Percentiles rank a stretch among this genome's conserved stretches.
These are phyloP conservation scores for Torrubiella hemipterigena DNA, from an alignment of 2,329 filamentous ascomycete genomes.

Conservation along the genomic window DNA sequence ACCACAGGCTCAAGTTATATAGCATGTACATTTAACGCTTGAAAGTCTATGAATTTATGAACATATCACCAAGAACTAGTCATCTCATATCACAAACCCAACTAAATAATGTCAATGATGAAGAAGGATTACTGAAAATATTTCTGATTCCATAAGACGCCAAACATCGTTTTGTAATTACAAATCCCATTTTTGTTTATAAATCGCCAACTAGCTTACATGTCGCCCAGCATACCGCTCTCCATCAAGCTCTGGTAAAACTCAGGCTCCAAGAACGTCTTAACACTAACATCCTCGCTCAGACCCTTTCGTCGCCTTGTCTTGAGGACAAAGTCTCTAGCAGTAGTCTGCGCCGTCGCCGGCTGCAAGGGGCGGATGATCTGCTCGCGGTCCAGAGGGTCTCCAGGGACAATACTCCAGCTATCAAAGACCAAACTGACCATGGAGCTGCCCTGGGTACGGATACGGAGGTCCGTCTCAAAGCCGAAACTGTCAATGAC, in stretches of 20 bases:
- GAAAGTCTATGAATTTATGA: too few relatives aligned
- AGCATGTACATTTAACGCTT: too few relatives aligned
- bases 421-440: slow-evolving; percentile 89
- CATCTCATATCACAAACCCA: too few relatives aligned
- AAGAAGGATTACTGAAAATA: too few relatives aligned
- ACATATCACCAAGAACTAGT: too few relatives aligned
- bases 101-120: too few relatives aligned
- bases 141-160: too few relatives aligned
- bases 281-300: slow-evolving; percentile 89
- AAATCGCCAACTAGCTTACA: too few relatives aligned
- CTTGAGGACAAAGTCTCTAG: slow-evolving; percentile 93
- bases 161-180: too few relatives aligned
- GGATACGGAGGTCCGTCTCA: slow-evolving; percentile 91
- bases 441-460: slow-evolving; percentile 86
- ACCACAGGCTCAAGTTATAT: too few relatives aligned
- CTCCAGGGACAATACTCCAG: slow-evolving; percentile 92
- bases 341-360: slow-evolving; percentile 76
- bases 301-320: slow-evolving; percentile 86
- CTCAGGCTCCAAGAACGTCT: slow-evolving; percentile 92
- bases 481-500: slow-evolving; percentile 98
- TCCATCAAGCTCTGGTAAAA: slow-evolving; percentile 81
- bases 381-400: slow-evolving; percentile 82
- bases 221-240: slow-evolving; percentile 67
- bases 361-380: slow-evolving; percentile 76
- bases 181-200: too few relatives aligned